A percentile compares a stretch with the other conserved stretches of the same genome.
phyloP scores from a whole-genome alignment of 306 rosid genomes.

The apple (Malus domestica) region ASM211411v1 NC_041793.1:34837501-34838000 shows the following conservation, averaged over 20 bases:
- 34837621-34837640: slow-evolving; percentile 70
- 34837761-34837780: slow-evolving; percentile 60
- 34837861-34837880: slow-evolving; percentile 65
- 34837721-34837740: slow-evolving; percentile 71
- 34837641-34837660: slow-evolving; percentile 62
- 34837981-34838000: slow-evolving; percentile 51
- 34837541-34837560: slow-evolving; percentile 69
- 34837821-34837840: slow-evolving; percentile 55
- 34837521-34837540: slow-evolving; percentile 78
- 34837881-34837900: slow-evolving; percentile 61
- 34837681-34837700: slow-evolving; percentile 79
- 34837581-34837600: slow-evolving; percentile 64
- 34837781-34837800: slow-evolving; percentile 77
- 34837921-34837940: slow-evolving; percentile 46
- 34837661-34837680: slow-evolving; percentile 58
- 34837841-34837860: slow-evolving; percentile 86
- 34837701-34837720: slow-evolving; percentile 85
- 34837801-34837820: slow-evolving; percentile 62
- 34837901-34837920: slow-evolving; percentile 61
- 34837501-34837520: slow-evolving; percentile 77
- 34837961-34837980: slow-evolving; percentile 67
- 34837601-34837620: slow-evolving; percentile 64
- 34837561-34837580: slow-evolving; percentile 67
- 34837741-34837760: slow-evolving; percentile 59
- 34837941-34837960: slow-evolving; percentile 42